A percentile compares a stretch with the other conserved stretches of the same genome.
Evolutionary conservation across 306 rosid genomes (phyloP).

Genomic region (Sechiopsis laciniata): DNA sequence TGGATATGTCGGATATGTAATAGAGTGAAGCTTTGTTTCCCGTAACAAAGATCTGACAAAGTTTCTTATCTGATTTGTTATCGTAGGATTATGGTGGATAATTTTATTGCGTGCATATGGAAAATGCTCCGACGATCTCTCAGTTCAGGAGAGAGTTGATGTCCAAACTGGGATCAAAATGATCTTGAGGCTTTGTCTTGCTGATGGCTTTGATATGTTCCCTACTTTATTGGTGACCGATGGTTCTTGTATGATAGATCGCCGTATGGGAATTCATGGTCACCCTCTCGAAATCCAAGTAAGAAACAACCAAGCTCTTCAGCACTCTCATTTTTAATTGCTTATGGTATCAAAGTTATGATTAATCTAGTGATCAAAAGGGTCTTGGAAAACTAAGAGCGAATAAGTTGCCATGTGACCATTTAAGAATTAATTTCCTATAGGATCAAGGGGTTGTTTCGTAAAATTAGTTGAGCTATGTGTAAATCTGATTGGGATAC

Average conservation of each 20-base stretch:
- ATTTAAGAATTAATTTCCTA: too few relatives aligned
- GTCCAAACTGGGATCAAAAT: conserved; percentile 88
- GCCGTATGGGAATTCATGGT: conserved; percentile 92
- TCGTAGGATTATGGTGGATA: conserved; percentile 84
- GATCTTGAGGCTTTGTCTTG: conserved; percentile 74
- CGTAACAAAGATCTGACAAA: too few relatives aligned
- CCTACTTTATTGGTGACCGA: conserved; percentile 79
- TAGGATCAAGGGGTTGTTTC: too few relatives aligned
- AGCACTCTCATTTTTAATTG: neutral
- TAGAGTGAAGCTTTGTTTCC: too few relatives aligned
- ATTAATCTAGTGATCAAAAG: too few relatives aligned
- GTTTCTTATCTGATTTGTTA: conserved; percentile 8
- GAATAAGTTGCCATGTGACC: too few relatives aligned
- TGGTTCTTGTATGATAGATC: conserved; percentile 91
- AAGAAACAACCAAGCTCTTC: neutral
- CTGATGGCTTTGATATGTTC: conserved; percentile 92
- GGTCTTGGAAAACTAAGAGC: too few relatives aligned
- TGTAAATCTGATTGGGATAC: too few relatives aligned
- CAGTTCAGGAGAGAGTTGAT: conserved; percentile 88
- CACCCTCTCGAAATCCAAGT: conserved; percentile 92
- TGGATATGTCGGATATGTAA: too few relatives aligned
- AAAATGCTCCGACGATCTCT: conserved; percentile 65
- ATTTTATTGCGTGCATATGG: conserved; percentile 81
- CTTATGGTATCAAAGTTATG: conserved; percentile 14
- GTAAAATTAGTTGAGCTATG: too few relatives aligned